phyloP scores from a whole-genome alignment of 1,284 basidiomycete species.

The Trametes sp. region DNA sequence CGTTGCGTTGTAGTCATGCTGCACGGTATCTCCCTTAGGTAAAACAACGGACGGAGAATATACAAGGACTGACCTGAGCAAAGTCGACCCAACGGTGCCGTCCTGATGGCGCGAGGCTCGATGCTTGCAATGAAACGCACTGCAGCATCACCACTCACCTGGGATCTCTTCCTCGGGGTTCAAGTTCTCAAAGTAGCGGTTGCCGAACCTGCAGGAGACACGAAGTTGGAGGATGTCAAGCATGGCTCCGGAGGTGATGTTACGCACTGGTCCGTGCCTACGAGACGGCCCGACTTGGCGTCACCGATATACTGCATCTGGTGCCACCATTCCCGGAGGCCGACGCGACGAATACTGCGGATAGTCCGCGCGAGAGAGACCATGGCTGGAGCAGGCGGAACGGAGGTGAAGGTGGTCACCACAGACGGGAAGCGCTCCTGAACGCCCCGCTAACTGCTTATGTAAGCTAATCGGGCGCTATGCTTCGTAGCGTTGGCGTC shows the following conservation, averaged over 20 bases:
- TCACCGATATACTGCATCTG: conserved; percentile 92
- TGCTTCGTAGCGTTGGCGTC: too few species aligned
- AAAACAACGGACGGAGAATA: background rate
- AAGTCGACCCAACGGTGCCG: conserved; percentile 96
- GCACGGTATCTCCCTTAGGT: conserved; percentile 1
- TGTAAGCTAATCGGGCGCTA: background rate
- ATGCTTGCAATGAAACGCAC: background rate
- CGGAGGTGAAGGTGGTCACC: conserved; percentile 9
- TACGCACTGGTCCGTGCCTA: conserved; percentile 85
- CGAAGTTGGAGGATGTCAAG: background rate
- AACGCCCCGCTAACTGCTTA: conserved; percentile 24
- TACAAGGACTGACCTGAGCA: conserved; percentile 64
- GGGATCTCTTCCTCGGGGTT: conserved; percentile 87
- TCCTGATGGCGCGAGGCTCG: conserved; percentile 53
- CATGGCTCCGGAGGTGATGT: conserved; percentile 3
- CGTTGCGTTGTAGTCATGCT: conserved; percentile 88
- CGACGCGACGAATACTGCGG: conserved; percentile 76
- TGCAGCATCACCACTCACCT: conserved; percentile 54
- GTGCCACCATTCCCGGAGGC: conserved; percentile 85
- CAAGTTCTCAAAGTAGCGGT: conserved; percentile 91
- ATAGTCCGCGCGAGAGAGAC: conserved; percentile 79
- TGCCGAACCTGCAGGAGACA: conserved; percentile 72
- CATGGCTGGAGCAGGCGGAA: conserved; percentile 23
- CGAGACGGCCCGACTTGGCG: conserved; percentile 81
- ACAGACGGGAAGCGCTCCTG: conserved; percentile 15